Evolutionary conservation across 345 rosid genomes (phyloP).

Genomic region (Stellera chamaejasme): DNA sequence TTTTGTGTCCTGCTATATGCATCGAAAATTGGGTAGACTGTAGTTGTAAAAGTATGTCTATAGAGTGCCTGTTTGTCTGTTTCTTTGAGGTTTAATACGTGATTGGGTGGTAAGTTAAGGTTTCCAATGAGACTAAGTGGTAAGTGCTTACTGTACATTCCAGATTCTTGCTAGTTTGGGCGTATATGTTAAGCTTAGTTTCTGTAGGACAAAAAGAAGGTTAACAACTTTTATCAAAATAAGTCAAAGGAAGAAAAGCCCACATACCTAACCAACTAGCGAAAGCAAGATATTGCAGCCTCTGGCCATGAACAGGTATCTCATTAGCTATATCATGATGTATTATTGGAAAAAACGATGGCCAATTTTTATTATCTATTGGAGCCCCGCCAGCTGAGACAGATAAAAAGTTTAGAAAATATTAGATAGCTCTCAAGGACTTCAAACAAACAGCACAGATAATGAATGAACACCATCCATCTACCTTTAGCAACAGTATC

Average conservation of each 20-base stretch:
- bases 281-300: constrained; percentile 91
- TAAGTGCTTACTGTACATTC: no score
- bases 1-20: no score
- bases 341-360: constrained; percentile 88
- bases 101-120: no score
- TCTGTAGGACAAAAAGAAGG: no score
- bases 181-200: no score
- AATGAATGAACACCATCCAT: constrained; percentile 8
- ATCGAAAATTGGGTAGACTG: no score
- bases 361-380: constrained; percentile 79
- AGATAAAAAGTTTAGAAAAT: constrained; percentile 5
- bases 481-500: constrained; percentile 55
- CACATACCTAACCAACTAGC: constrained; percentile 95
- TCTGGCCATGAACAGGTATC: constrained; percentile 92
- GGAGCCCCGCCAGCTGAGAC: constrained; percentile 64
- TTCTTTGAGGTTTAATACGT: no score
- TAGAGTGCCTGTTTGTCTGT: no score
- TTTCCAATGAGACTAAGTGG: no score
- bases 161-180: no score
- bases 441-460: not conserved
- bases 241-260: not conserved
- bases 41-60: no score
- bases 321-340: constrained; percentile 97
- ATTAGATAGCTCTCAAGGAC: not conserved
- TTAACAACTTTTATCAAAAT: not conserved